These are phyloP conservation scores for Hymenoscyphus infarciens DNA, from an alignment of 2,329 filamentous ascomycete genomes.

Conservation along the genomic window DNA sequence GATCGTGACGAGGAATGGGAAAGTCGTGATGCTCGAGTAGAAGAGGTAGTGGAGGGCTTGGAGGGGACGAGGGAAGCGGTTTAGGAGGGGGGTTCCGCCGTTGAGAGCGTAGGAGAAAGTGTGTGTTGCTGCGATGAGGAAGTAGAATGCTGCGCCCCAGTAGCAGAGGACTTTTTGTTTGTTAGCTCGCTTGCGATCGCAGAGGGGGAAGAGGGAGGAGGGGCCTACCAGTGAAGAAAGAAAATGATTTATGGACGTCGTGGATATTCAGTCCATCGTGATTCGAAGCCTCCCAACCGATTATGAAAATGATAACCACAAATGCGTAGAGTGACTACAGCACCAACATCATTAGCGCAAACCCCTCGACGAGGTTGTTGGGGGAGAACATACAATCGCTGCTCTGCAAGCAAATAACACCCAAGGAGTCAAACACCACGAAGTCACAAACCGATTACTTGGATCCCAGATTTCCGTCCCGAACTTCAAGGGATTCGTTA, in stretches of 20 bases:
- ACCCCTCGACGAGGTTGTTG: not conserved
- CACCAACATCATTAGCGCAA: constrained; percentile 11
- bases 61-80: constrained; percentile 56
- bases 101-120: constrained; percentile 61
- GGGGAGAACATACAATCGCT: constrained; percentile 45
- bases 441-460: constrained; percentile 69
- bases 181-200: not conserved
- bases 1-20: constrained; percentile 65
- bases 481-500: constrained; percentile 20
- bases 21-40: constrained; percentile 60
- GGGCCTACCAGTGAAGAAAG: constrained; percentile 68
- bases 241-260: constrained; percentile 58
- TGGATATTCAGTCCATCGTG: constrained; percentile 20
- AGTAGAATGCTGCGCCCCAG: constrained; percentile 82
- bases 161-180: constrained; percentile 50
- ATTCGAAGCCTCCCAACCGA: constrained; percentile 62
- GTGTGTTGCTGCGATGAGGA: constrained; percentile 63
- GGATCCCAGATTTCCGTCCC: constrained; percentile 34
- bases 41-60: constrained; percentile 62
- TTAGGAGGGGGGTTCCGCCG: constrained; percentile 54
- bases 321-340: constrained; percentile 64
- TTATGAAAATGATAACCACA: constrained; percentile 63
- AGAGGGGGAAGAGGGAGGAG: not conserved
- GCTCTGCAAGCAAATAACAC: constrained; percentile 57
- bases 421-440: constrained; percentile 71